phyloP scores from a whole-genome alignment of 139 green algal genomes.

The Picochlorum sp. region DNA sequence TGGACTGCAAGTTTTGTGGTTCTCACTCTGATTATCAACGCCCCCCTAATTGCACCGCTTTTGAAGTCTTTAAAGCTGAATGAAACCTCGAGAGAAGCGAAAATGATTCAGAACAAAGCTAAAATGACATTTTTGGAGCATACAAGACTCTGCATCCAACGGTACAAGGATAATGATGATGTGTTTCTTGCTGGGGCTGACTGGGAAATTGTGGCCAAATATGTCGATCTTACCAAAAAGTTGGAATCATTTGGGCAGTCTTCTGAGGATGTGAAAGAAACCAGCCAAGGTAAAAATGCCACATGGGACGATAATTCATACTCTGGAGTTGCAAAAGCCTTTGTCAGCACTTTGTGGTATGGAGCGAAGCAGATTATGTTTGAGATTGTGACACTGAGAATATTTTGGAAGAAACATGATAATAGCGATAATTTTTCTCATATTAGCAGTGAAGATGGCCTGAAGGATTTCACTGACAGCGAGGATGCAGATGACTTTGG shows the following conservation, averaged over 20 bases:
- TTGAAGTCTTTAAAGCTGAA: constrained; percentile 26
- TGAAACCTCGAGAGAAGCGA: constrained; percentile 14
- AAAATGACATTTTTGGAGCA: constrained; percentile 37
- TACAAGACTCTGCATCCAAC: constrained; percentile 43
- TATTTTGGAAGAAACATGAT: too few species aligned
- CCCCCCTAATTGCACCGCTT: constrained; percentile 30
- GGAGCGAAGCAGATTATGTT: too few species aligned
- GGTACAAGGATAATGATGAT: constrained; percentile 39
- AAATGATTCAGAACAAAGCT: constrained; percentile 38
- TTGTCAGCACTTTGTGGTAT: too few species aligned
- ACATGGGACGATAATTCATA: background rate
- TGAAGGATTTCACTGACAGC: too few species aligned
- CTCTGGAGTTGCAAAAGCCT: too few species aligned
- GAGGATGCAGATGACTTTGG: too few species aligned
- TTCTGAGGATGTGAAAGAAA: too few species aligned
- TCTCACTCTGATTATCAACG: constrained; percentile 76
- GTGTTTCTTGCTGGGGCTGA: constrained; percentile 64
- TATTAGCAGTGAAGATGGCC: too few species aligned
- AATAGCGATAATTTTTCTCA: too few species aligned
- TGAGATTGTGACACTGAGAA: too few species aligned
- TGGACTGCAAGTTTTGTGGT: constrained; percentile 73
- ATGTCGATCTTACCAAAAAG: constrained; percentile 29
- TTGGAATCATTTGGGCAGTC: background rate
- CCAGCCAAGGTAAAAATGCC: background rate
- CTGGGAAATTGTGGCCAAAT: constrained; percentile 52